Conservation (phyloP, 441 rosid genomes). For the Mallotus repandus region DNA sequence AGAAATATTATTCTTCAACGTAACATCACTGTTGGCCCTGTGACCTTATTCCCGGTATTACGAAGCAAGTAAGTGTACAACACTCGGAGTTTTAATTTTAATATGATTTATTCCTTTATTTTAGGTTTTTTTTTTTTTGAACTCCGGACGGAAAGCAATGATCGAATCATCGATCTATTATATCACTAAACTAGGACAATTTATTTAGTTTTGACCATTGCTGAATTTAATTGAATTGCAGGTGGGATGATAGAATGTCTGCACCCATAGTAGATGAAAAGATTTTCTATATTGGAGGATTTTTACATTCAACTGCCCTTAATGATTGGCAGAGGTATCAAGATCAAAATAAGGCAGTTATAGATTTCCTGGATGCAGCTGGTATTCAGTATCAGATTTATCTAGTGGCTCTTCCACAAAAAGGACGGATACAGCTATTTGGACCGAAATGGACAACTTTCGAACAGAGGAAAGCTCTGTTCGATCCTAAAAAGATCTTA, state of each 20-base stretch:
- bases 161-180: too few species aligned
- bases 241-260: constrained; percentile 77
- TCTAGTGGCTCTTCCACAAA: constrained; percentile 38
- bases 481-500: constrained; percentile 70
- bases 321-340: constrained; percentile 52
- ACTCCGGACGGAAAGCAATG: too few species aligned
- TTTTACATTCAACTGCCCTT: constrained; percentile 52
- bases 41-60: constrained; percentile 73
- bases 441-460: constrained; percentile 74
- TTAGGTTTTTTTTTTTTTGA: too few species aligned
- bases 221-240: too few species aligned
- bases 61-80: constrained; percentile 60
- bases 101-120: too few species aligned
- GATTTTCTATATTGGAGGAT: constrained; percentile 58
- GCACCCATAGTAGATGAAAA: constrained; percentile 70
- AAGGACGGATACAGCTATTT: constrained; percentile 67
- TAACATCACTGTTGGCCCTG: constrained; percentile 57
- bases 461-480: constrained; percentile 40
- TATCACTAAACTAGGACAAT: too few species aligned
- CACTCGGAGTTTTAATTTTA: too few species aligned
- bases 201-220: too few species aligned
- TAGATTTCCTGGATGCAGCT: constrained; percentile 41
- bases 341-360: constrained; percentile 53
- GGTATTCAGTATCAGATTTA: constrained; percentile 61
- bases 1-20: constrained; percentile 53